Evolutionary conservation across 2,329 filamentous ascomycete genomes (phyloP), one percentile per base, ranked within the genome.

Genomic region (Fusarium palustre): DNA sequence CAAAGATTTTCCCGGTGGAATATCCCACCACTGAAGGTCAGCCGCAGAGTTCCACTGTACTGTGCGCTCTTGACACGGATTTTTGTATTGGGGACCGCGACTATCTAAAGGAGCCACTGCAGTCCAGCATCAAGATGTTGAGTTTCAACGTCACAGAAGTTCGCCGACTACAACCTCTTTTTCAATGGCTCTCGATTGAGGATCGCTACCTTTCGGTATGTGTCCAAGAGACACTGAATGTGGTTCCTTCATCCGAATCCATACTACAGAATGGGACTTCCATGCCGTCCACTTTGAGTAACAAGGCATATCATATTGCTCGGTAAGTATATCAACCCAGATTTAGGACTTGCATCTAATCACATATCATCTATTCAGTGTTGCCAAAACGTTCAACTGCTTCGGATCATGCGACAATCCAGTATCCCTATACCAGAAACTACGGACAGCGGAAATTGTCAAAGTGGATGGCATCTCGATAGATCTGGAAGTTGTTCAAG

Each of bases 31-130:
- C 6, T 3, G 4, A 13, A 7, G 50, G 18, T 12, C 39, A 54
- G 24, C 47, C 56, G 1, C 39, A 36, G 1, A 43, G 30, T 7
- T 43, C 24, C 3, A 22, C 38, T 28, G 16, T 22, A 1, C 13
- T 68, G 18, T 39, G 39, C 5, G 60, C 55, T 18, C 15, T 47
- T 7, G 33, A 39, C 7, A 41, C 55, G 0, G 47, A 54, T 0
- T 71, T 71, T 18, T 36, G 30, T 7, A 71, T 71, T 47, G 66
- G 41, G 24, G 66, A 71, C 33, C 55, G 60, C 15, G 28, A 55
- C 4, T 24, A 20, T 6, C 25, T 64, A 5, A 53, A 15, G 16
- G 34, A 2, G 3, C 10, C 15, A 3, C 59, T 69, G 25, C 3
- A 30, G 15, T 6, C 22, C 2, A 24, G 34, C 1, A 50, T 69